phyloP scores from a whole-genome alignment of 2,329 filamentous ascomycete genomes.

The Monosporascus sp. region DNA sequence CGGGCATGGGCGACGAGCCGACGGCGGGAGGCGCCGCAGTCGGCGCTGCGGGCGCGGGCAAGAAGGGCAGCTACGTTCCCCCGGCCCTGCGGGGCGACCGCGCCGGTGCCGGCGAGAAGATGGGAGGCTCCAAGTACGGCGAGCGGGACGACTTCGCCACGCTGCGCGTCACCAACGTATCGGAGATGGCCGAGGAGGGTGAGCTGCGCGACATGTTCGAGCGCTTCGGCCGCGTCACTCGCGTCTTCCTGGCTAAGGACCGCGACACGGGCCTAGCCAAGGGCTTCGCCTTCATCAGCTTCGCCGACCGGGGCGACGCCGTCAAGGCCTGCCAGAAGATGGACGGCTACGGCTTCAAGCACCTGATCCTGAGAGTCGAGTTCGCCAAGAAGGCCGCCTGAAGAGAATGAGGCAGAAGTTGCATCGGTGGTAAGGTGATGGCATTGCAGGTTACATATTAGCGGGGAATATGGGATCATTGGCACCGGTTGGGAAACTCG shows the following conservation, averaged over 20 bases:
- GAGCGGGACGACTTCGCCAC: constrained; percentile 96
- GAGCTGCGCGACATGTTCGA: constrained; percentile 98
- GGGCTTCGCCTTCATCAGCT: constrained; percentile 98
- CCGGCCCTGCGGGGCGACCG: constrained; percentile 78
- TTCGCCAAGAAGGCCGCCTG: constrained; percentile 71
- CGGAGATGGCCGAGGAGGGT: constrained; percentile 92
- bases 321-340: constrained; percentile 93
- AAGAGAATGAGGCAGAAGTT: neutral
- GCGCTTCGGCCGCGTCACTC: constrained; percentile 90
- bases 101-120: constrained; percentile 67
- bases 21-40: constrained; percentile 31
- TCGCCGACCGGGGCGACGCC: constrained; percentile 83
- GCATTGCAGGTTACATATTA: neutral
- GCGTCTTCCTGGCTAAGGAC: constrained; percentile 97
- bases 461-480: neutral
- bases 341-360: constrained; percentile 90
- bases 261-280: constrained; percentile 93
- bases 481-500: neutral
- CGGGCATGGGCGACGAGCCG: constrained; percentile 48
- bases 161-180: constrained; percentile 95
- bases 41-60: constrained; percentile 53
- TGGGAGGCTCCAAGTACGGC: constrained; percentile 78
- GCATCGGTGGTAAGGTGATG: neutral
- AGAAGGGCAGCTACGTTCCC: constrained; percentile 85
- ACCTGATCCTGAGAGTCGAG: constrained; percentile 81